These are phyloP conservation scores for Daldinia childiae DNA, from an alignment of 495 filamentous ascomycete species.

Conservation along the genomic window DNA sequence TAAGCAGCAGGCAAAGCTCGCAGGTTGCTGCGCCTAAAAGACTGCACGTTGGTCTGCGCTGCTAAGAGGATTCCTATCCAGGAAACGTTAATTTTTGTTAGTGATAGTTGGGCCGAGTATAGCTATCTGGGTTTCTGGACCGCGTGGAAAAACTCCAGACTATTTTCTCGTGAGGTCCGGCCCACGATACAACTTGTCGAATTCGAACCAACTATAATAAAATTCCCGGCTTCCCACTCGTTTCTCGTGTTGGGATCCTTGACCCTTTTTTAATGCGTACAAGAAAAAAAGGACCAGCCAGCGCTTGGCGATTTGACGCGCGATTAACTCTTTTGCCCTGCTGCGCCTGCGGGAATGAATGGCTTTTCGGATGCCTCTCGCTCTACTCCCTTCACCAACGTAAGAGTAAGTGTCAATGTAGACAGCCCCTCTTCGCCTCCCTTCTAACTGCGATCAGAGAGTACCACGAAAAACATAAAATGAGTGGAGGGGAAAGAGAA, in stretches of 20 bases:
- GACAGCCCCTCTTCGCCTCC: constrained; percentile 20
- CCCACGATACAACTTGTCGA: constrained; percentile 44
- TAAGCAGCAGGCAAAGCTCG: constrained; percentile 35
- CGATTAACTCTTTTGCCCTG: constrained; percentile 50
- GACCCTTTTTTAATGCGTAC: constrained; percentile 41
- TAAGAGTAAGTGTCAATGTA: constrained; percentile 15
- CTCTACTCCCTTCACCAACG: constrained; percentile 20
- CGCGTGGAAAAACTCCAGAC: constrained; percentile 26
- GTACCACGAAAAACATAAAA: constrained; percentile 18
- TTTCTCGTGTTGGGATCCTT: constrained; percentile 36
- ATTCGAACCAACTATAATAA: constrained; percentile 36
- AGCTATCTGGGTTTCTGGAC: constrained; percentile 3
- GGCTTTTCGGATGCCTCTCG: constrained; percentile 18
- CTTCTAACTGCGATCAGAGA: constrained; percentile 23
- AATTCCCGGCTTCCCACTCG: constrained; percentile 22
- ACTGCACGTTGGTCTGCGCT: constrained; percentile 28
- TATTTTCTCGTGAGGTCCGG: constrained; percentile 43
- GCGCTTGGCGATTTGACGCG: constrained; percentile 57
- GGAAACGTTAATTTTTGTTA: constrained; percentile 7
- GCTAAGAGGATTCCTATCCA: constrained; percentile 24
- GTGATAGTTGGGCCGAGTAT: constrained; percentile 21
- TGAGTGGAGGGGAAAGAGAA: constrained; percentile 8
- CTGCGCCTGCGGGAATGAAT: constrained; percentile 52
- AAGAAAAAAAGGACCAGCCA: constrained; percentile 31
- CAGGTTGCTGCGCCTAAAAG: constrained; percentile 36